Percentiles rank a stretch among this genome's conserved stretches.
Conservation (phyloP, 2,329 filamentous ascomycete species). For the Coccinonectria pachysandricola region DNA sequence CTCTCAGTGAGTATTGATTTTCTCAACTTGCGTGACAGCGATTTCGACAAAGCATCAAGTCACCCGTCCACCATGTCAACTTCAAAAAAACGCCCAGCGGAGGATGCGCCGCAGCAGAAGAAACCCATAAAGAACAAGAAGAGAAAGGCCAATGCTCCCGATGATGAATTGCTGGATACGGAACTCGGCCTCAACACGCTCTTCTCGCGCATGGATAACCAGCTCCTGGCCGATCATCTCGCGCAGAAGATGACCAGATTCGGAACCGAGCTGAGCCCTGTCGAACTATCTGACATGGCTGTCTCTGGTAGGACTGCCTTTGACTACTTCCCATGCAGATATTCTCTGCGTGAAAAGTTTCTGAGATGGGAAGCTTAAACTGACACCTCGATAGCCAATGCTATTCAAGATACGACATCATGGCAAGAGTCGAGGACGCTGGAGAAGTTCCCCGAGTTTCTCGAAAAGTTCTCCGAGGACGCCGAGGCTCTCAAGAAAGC, state of each 20-base stretch:
- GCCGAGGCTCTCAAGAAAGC: conserved; percentile 51
- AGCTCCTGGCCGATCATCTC: conserved; percentile 75
- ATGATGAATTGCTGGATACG: conserved; percentile 50
- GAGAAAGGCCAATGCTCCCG: conserved; percentile 45
- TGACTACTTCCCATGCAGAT: background rate
- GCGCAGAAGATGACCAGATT: conserved; percentile 70
- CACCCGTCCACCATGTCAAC: conserved; percentile 33
- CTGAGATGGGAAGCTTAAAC: too few species aligned
- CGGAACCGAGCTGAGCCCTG: conserved; percentile 66
- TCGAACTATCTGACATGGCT: conserved; percentile 76
- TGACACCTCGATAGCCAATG: conserved; percentile 42
- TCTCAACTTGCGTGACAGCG: too few species aligned
- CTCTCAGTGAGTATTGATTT: too few species aligned
- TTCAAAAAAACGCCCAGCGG: conserved; percentile 46
- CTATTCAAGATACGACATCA: conserved; percentile 69
- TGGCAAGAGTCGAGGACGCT: conserved; percentile 58
- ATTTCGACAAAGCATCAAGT: too few species aligned
- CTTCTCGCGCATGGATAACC: conserved; percentile 73
- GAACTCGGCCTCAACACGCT: conserved; percentile 69
- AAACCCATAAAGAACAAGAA: conserved; percentile 38
- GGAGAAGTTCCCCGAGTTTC: conserved; percentile 66
- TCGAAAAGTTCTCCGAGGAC: conserved; percentile 56
- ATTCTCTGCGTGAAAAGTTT: too few species aligned
- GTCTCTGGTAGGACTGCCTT: conserved; percentile 52
- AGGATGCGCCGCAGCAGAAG: conserved; percentile 30